Percentiles rank a stretch among this genome's conserved stretches.
Conservation (phyloP, 2,329 filamentous ascomycete species). For the Fusarium abutilonis region DNA sequence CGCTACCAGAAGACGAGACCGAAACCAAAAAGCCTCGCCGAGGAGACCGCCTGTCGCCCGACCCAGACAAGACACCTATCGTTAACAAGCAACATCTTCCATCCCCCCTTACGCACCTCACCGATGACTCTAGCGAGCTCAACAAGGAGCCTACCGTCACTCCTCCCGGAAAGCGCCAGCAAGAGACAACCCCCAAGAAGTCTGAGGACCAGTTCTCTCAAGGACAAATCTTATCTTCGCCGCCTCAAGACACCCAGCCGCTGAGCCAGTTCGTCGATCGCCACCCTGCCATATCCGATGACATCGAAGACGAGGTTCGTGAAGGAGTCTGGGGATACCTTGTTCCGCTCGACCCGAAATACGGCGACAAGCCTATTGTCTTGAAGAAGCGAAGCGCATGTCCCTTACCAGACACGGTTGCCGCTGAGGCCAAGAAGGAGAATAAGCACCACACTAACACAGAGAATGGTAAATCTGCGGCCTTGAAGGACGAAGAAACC, state of each 20-base stretch:
- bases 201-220: constrained; percentile 60
- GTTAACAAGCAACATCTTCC: constrained; percentile 76
- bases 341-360: constrained; percentile 78
- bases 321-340: constrained; percentile 97
- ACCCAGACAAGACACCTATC: constrained; percentile 66
- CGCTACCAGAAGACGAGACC: constrained; percentile 68
- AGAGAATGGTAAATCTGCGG: constrained; percentile 58
- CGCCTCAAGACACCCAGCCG: constrained; percentile 69
- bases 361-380: constrained; percentile 73
- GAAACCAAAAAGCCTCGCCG: constrained; percentile 87
- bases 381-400: constrained; percentile 79
- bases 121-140: constrained; percentile 67
- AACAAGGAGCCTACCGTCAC: constrained; percentile 76
- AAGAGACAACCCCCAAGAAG: constrained; percentile 63
- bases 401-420: constrained; percentile 63
- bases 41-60: constrained; percentile 74
- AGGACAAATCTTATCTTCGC: constrained; percentile 61
- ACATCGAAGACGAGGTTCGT: constrained; percentile 82
- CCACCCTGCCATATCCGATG: constrained; percentile 76
- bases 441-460: constrained; percentile 54
- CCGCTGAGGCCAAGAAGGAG: constrained; percentile 49
- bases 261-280: constrained; percentile 80
- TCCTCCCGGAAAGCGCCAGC: constrained; percentile 69
- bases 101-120: constrained; percentile 77
- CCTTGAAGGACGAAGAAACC: constrained; percentile 64